Conservation (phyloP, 768 basidiomycete genomes). For the Vararia minispora region DNA sequence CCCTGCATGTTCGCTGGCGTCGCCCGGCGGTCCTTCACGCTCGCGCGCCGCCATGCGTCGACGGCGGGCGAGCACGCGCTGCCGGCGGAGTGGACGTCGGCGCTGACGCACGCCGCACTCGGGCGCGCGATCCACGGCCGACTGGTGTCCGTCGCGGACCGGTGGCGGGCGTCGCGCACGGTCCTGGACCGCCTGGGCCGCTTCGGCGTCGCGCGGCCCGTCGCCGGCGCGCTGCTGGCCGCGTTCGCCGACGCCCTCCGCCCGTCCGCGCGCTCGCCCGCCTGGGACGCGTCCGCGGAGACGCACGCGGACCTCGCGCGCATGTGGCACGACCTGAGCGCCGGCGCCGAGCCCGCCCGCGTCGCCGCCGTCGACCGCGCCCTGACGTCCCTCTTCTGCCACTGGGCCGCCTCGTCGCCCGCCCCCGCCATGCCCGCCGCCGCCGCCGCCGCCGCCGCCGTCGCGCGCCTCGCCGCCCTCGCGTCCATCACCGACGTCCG, state of each 20-base stretch:
- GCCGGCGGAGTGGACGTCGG: too few species aligned
- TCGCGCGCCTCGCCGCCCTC: conserved; percentile 19
- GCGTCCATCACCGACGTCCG: conserved; percentile 28
- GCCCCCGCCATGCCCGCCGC: conserved; percentile 1
- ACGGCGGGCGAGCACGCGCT: too few species aligned
- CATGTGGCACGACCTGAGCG: conserved; percentile 30
- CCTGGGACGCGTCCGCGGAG: conserved; percentile 21
- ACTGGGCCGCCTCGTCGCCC: conserved; percentile 37
- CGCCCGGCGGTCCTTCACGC: too few species aligned
- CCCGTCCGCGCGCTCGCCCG: conserved; percentile 10
- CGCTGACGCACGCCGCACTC: too few species aligned
- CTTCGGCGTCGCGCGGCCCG: conserved; percentile 35
- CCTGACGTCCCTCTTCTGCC: conserved; percentile 42
- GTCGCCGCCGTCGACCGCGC: conserved; percentile 31
- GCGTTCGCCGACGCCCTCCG: conserved; percentile 30
- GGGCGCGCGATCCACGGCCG: too few species aligned
- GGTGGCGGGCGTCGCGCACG: conserved; percentile 26
- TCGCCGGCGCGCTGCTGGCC: conserved; percentile 31
- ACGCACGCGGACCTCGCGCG: conserved; percentile 29
- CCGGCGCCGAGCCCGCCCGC: conserved; percentile 17
- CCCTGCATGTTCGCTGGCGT: too few species aligned
- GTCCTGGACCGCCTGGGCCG: conserved; percentile 30
- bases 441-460: conserved; percentile 9
- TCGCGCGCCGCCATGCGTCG: too few species aligned
- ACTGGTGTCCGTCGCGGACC: too few species aligned